A percentile compares a stretch with the other conserved stretches of the same genome.
These are phyloP conservation scores for Sordariomycetes sp. DNA, from an alignment of 2,329 filamentous ascomycete genomes.

Conservation along the genomic window DNA sequence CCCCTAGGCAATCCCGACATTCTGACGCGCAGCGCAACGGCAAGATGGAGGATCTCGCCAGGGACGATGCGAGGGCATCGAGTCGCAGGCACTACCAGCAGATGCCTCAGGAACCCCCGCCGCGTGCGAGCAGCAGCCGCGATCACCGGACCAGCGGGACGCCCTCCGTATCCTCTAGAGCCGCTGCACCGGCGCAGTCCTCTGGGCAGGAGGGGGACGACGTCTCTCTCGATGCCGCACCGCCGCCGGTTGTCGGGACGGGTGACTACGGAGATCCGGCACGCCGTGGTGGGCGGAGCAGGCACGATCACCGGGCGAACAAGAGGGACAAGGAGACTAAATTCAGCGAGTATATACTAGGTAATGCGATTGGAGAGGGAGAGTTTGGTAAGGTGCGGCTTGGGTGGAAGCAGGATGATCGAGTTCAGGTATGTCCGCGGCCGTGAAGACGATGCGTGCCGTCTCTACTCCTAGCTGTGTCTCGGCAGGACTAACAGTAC, in stretches of 20 bases:
- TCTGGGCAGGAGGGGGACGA: constrained; percentile 4
- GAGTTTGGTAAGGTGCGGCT: constrained; percentile 99
- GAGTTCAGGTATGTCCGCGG: constrained; percentile 51
- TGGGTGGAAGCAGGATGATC: constrained; percentile 93
- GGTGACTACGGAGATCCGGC: constrained; percentile 26
- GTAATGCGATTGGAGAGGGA: constrained; percentile 91
- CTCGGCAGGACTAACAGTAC: not conserved
- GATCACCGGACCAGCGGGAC: constrained; percentile 9
- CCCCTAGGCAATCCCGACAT: constrained; percentile 4
- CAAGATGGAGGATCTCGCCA: constrained; percentile 13
- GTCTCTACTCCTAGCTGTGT: not conserved
- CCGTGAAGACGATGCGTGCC: not conserved
- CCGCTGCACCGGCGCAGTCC: not conserved
- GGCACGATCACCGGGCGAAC: constrained; percentile 39
- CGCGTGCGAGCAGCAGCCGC: constrained; percentile 10
- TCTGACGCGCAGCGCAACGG: constrained; percentile 12
- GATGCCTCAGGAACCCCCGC: constrained; percentile 8
- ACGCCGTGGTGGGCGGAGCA: constrained; percentile 34
- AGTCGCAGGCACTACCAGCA: constrained; percentile 22
- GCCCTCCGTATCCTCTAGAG: not conserved
- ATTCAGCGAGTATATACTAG: constrained; percentile 91
- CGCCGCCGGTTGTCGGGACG: constrained; percentile 28
- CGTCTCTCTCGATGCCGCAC: constrained; percentile 22
- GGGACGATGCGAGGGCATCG: constrained; percentile 21
- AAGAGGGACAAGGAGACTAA: constrained; percentile 61